Conservation (phyloP, 2,329 filamentous ascomycete genomes). For the Venturia aucupariae region DNA sequence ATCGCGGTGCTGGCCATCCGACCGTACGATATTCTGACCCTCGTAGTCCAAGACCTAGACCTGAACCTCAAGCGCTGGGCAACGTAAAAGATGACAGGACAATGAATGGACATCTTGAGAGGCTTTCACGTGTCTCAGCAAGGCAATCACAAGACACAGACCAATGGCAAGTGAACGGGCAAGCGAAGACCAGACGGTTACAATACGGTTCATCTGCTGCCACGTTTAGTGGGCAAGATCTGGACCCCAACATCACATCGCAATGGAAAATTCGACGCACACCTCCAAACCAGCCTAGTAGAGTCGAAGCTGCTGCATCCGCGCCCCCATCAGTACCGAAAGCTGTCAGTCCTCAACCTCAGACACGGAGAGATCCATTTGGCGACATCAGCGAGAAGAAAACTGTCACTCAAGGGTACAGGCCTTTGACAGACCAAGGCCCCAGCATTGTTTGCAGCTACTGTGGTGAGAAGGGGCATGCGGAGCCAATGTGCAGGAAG, state of each 20-base stretch:
- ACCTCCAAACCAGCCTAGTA: not conserved
- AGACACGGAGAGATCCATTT: not conserved
- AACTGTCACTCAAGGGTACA: not conserved
- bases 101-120: not conserved
- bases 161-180: not conserved
- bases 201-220: not conserved
- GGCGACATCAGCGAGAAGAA: not conserved
- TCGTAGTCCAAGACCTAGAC: not conserved
- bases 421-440: not conserved
- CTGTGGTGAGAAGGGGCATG: not conserved
- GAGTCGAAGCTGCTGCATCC: not conserved
- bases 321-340: not conserved
- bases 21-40: not conserved
- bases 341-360: not conserved
- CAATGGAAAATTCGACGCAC: not conserved
- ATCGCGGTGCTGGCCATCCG: not conserved
- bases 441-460: not conserved
- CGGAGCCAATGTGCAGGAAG: not conserved
- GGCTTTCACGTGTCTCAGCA: not conserved
- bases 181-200: not conserved
- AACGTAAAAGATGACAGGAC: conserved; percentile 2
- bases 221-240: not conserved
- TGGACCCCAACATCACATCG: not conserved
- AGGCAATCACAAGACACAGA: not conserved
- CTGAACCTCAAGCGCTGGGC: not conserved